A percentile compares a stretch with the other conserved stretches of the same genome.
phyloP scores from a whole-genome alignment of 192 early-diverging fungal species.

The Backusella psychrophila region DNA sequence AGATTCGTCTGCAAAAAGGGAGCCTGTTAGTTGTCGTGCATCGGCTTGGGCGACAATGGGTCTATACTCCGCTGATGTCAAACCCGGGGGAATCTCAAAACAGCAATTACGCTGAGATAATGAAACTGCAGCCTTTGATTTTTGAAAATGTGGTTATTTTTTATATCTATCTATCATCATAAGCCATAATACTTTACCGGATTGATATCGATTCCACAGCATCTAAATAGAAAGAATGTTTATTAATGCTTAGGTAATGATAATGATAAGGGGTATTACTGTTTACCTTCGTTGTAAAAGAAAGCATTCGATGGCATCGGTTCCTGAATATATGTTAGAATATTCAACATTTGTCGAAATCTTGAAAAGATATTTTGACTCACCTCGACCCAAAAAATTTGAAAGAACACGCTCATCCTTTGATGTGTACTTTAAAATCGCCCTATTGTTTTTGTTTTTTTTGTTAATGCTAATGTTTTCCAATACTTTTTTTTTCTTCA shows the following conservation, averaged over 20 bases:
- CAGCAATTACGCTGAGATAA: conserved; percentile 85
- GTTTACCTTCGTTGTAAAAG: conserved; percentile 68
- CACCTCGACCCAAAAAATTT: conserved; percentile 89
- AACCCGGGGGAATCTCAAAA: conserved; percentile 68
- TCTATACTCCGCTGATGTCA: conserved; percentile 72
- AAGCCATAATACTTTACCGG: conserved; percentile 47
- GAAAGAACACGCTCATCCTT: conserved; percentile 80
- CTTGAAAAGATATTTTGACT: not conserved
- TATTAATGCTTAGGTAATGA: not conserved
- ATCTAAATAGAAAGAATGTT: conserved; percentile 35
- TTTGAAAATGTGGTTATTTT: not conserved
- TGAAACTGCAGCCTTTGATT: conserved; percentile 63
- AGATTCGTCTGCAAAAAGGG: conserved; percentile 67
- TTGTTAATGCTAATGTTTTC: not conserved
- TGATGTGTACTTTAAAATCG: conserved; percentile 71
- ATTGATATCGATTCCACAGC: conserved; percentile 86
- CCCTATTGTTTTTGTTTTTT: conserved; percentile 38
- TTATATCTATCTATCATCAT: not conserved
- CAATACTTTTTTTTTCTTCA: not conserved
- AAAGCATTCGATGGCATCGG: conserved; percentile 89
- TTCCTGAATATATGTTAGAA: conserved; percentile 39
- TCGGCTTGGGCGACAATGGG: conserved; percentile 84
- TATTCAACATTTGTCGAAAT: not conserved
- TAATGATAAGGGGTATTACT: not conserved
- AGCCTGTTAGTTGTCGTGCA: conserved; percentile 62